Evolutionary conservation across 176 grass and related monocot genomes (phyloP).

Genomic region (Miscanthus lutarioriparius): DNA sequence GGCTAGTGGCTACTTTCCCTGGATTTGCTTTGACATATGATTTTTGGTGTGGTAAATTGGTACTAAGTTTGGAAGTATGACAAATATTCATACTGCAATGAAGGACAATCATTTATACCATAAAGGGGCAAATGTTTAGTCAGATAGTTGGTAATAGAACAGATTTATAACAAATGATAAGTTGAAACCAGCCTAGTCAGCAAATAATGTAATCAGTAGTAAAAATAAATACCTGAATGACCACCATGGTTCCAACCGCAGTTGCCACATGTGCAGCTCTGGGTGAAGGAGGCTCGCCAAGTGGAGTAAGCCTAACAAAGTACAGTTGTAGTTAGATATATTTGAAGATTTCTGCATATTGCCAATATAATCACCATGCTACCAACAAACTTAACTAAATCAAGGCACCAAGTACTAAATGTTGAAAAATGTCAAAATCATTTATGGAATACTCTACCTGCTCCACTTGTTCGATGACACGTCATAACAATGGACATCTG

Average conservation of each 20-base stretch:
- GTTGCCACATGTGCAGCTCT: slow-evolving; percentile 99
- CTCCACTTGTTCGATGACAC: slow-evolving; percentile 94
- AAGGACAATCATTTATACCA: background rate
- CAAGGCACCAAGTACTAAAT: slow-evolving; percentile 11
- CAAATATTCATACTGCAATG: background rate
- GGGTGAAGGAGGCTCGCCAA: slow-evolving; percentile 94
- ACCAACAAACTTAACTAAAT: slow-evolving; percentile 30
- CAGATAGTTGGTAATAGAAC: background rate
- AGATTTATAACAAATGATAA: slow-evolving; percentile 5
- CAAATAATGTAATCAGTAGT: background rate
- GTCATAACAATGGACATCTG: slow-evolving; percentile 98
- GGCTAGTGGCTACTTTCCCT: slow-evolving; percentile 4
- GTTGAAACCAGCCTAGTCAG: background rate
- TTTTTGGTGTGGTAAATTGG: background rate
- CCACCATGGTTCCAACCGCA: slow-evolving; percentile 99
- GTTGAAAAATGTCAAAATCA: slow-evolving; percentile 32
- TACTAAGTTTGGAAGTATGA: background rate
- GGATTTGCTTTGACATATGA: slow-evolving; percentile 16
- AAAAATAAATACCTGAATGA: slow-evolving; percentile 82
- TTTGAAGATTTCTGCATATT: background rate
- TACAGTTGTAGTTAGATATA: slow-evolving; percentile 27
- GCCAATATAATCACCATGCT: slow-evolving; percentile 22
- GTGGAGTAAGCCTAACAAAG: slow-evolving; percentile 80
- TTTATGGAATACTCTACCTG: slow-evolving; percentile 64
- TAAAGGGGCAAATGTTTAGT: background rate